These are phyloP conservation scores for Cyanodermella asteris DNA, from an alignment of 2,329 filamentous ascomycete genomes.

Conservation along the genomic window DNA sequence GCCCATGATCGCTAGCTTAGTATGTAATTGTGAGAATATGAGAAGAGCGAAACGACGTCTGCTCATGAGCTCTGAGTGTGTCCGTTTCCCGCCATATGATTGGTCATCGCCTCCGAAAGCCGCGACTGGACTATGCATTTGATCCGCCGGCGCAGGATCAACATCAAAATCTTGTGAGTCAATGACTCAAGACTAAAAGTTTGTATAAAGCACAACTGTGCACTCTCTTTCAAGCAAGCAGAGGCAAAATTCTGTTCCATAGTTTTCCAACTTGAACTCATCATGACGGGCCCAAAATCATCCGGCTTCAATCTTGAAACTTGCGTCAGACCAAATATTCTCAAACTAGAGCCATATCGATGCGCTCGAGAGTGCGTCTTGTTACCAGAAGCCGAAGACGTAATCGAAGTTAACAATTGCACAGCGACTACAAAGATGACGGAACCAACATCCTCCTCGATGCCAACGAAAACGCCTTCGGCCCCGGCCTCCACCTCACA, in stretches of 20 bases:
- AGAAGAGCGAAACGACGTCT: too few species aligned
- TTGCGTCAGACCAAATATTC: conserved; percentile 30
- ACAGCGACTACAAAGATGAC: conserved; percentile 95
- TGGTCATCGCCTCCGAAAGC: too few species aligned
- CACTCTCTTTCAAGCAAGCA: background rate
- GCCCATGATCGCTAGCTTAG: too few species aligned
- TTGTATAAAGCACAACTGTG: too few species aligned
- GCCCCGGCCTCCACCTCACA: conserved; percentile 46
- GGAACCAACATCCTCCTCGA: conserved; percentile 90
- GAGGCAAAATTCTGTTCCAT: background rate
- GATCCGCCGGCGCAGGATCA: too few species aligned
- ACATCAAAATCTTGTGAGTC: too few species aligned
- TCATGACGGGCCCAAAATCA: background rate
- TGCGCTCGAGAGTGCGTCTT: conserved; percentile 29
- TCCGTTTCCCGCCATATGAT: too few species aligned
- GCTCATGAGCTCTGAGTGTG: too few species aligned
- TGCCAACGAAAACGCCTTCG: conserved; percentile 93
- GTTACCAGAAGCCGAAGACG: background rate
- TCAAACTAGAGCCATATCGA: conserved; percentile 30
- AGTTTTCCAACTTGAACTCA: background rate
- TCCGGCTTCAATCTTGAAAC: conserved; percentile 24
- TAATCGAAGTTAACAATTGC: conserved; percentile 14
- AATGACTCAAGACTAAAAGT: too few species aligned
- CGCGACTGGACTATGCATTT: too few species aligned
- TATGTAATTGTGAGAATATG: too few species aligned